Base-by-base conservation (phyloP, 1,284 basidiomycete genomes). In the Sporisorium exsertum region DNA sequence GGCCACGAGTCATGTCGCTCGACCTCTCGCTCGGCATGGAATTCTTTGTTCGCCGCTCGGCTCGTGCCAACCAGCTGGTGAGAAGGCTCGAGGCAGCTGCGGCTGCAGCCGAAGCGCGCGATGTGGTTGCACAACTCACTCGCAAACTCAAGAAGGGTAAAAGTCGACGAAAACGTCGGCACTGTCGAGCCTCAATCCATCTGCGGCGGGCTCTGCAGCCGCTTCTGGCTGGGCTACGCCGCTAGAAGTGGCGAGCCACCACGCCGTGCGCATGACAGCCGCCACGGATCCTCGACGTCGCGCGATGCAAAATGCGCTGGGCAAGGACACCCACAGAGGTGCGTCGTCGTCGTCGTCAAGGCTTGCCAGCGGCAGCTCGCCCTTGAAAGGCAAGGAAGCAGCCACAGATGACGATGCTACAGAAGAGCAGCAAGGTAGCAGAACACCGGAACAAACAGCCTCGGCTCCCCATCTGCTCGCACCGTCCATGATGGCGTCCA, bases 11-110 rank as follows among this genome's bases (percentile, higher is more conserved):
- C 72, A 63, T 78, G 58, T 70, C 66, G 45, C 75, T 83, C 35
- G 64, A 75, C 42, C 65, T 81, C 9, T 70, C 78, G 49, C 64
- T 83, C 9, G 81, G 81, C 26, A 75, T 80, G 61, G 81, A 83
- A 45, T 83, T 81, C 75, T 83, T 83, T 53, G 80, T 78, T 1
- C 68, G 80, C 4, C 72, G 74, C 18, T 78, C 80, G 3, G 80
- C 80, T 0, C 65, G 80, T 29, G 76, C 81, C 20, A 83, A 83
- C 56, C 69, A 77, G 66, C 77, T 83, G 3, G 68, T 78, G 45
- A 68, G 80, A 27, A 56, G 72, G 40, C 76, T 83, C n/a, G 79
- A 83, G 54, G 78, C 68, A 1, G 80, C 78, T 40, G 77, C 77
- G 2, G 69, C 70, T 24, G 69, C 61, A 4, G 74, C 70, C 15